These are phyloP conservation scores for Phylloporus sp. DNA, from an alignment of 1,284 basidiomycete species.

Conservation along the genomic window DNA sequence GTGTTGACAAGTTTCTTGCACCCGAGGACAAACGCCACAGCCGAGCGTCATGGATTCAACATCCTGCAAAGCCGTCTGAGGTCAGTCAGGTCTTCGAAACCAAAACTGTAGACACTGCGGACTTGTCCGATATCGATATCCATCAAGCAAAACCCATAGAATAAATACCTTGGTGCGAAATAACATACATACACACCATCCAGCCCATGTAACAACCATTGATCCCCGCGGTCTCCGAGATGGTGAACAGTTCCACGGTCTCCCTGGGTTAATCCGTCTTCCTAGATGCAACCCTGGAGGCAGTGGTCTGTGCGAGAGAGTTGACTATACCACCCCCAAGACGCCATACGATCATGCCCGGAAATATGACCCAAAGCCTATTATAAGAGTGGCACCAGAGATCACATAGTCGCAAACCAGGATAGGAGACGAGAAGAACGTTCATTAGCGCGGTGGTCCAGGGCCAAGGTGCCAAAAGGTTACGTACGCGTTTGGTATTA, in stretches of 20 bases:
- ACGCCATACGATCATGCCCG: constrained; percentile 61
- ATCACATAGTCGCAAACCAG: too few species aligned
- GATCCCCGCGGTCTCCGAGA: too few species aligned
- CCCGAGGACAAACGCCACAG: too few species aligned
- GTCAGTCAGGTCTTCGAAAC: too few species aligned
- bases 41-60: too few species aligned
- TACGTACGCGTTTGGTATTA: constrained; percentile 81
- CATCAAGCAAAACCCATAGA: background rate
- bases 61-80: too few species aligned
- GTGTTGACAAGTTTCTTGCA: too few species aligned
- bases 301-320: constrained; percentile 45
- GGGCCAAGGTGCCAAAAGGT: background rate
- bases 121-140: background rate
- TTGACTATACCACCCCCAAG: constrained; percentile 65
- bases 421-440: too few species aligned
- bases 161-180: background rate
- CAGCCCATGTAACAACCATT: background rate
- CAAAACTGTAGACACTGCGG: too few species aligned
- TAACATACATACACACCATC: background rate
- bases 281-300: constrained; percentile 20
- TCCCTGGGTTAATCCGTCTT: too few species aligned
- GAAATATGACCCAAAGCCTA: constrained; percentile 79
- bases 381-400: background rate
- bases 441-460: background rate
- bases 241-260: too few species aligned